Evolutionary conservation across 148 eudicot species (phyloP).

Genomic region (Vaccinium myrtillus): DNA sequence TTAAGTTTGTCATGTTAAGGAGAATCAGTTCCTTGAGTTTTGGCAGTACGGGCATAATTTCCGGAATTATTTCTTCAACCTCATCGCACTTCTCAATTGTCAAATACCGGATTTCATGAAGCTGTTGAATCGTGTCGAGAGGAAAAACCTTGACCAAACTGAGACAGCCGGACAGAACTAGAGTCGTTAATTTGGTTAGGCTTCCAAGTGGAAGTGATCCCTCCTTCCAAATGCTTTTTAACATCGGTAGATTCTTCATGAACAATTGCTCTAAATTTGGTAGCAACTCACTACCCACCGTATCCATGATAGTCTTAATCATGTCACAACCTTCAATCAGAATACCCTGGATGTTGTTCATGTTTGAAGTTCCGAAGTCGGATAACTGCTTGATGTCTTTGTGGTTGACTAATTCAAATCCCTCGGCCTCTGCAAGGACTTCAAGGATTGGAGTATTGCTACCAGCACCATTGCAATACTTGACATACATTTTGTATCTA

Average conservation of each 20-base stretch:
- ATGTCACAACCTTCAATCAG: conserved; percentile 3
- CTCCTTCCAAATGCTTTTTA: conserved; percentile 11
- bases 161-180: not conserved
- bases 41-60: not conserved
- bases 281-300: not conserved
- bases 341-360: not conserved
- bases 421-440: not conserved
- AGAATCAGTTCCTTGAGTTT: not conserved
- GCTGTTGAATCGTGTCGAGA: not conserved
- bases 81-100: conserved; percentile 6
- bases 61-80: not conserved
- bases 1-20: not conserved
- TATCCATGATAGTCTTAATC: conserved; percentile 4
- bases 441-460: not conserved
- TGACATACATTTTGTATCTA: not conserved
- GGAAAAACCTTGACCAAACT: not conserved
- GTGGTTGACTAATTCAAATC: conserved; percentile 7
- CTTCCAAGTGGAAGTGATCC: conserved; percentile 11
- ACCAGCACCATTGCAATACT: not conserved
- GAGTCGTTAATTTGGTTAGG: not conserved
- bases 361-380: not conserved
- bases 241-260: conserved; percentile 7
- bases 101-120: not conserved
- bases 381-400: not conserved
- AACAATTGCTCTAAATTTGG: conserved; percentile 13